Evolutionary conservation across 805 yeast species (phyloP).

Genomic region (Lipomyces anomalus): DNA sequence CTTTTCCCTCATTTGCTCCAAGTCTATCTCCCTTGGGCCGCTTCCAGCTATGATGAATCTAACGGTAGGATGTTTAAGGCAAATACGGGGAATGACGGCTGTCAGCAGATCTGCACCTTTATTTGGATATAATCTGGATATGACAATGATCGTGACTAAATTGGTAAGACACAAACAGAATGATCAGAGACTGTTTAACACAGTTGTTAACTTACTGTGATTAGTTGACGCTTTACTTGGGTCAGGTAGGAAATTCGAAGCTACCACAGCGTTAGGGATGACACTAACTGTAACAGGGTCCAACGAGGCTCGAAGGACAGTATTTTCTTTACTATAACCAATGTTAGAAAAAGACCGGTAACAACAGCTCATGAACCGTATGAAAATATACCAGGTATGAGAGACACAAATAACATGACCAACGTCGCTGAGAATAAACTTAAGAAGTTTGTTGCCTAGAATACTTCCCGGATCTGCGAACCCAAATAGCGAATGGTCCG

Average conservation of each 20-base stretch:
- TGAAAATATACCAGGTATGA: slow-evolving; percentile 55
- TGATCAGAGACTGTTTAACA: too few species aligned
- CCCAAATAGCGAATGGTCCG: slow-evolving; percentile 95
- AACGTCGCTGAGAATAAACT: slow-evolving; percentile 76
- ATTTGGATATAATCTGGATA: slow-evolving; percentile 87
- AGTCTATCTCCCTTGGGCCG: slow-evolving; percentile 90
- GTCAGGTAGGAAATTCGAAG: slow-evolving; percentile 59
- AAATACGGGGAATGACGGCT: slow-evolving; percentile 78
- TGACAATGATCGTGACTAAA: slow-evolving; percentile 72
- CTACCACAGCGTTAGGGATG: slow-evolving; percentile 94
- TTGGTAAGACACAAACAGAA: background rate
- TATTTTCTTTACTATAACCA: slow-evolving; percentile 72
- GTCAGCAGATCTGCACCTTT: slow-evolving; percentile 89
- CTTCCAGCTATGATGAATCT: slow-evolving; percentile 89
- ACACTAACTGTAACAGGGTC: slow-evolving; percentile 78
- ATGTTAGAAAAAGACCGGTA: background rate
- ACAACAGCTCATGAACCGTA: background rate
- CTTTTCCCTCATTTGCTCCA: slow-evolving; percentile 91
- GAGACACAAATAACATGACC: slow-evolving; percentile 96
- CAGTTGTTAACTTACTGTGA: slow-evolving; percentile 29
- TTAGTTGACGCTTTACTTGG: slow-evolving; percentile 32
- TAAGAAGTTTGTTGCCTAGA: slow-evolving; percentile 76
- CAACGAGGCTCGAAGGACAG: slow-evolving; percentile 77
- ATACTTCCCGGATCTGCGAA: slow-evolving; percentile 81
- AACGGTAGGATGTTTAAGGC: slow-evolving; percentile 56